Evolutionary conservation across 2,329 filamentous ascomycete genomes (phyloP), one percentile per base, ranked within the genome.

Genomic region (Alternaria novae-zelandiae): DNA sequence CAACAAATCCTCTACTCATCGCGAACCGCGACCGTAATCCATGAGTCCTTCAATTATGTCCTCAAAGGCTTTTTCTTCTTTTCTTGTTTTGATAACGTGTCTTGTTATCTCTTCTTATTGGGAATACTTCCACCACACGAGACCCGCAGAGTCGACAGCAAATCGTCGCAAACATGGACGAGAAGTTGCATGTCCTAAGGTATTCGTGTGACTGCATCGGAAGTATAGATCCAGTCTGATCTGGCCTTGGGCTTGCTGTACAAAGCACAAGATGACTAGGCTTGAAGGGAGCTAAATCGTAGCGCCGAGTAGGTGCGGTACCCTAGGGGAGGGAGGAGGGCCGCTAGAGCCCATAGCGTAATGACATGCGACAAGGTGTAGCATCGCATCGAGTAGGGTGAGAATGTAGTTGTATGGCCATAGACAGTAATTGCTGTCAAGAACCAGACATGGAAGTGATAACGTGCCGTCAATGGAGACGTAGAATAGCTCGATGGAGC

Each of bases 201-300:
- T 23, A 26, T 9, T 17, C 13, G 10, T n/a, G 44, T 46, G 28
- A 20, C 26, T 26, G n/a, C 17, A 32, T 20, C 46, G 50, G 43
- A 45, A 28, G 26, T 12, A 60, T 20, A 45, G 59, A 53, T 63
- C 70, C 68, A 71, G 74, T 74, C 73, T 77, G 71, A 76, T 74
- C 77, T 12, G 61, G 75, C 67, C 68, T 66, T 63, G 57, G 30
- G 20, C 46, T 57, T 45, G 28, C 59, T 20, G 50, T 51, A 61
- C 56, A 56, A 60, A 45, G 23, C 64, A 63, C 63, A 72, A 68
- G 70, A 66, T 75, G 75, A 78, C 75, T 73, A 78, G 76, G 73
- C 46, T 57, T 76, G 53, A 73, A 15, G 36, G 64, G 73, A 73
- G 73, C 72, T 68, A 54, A 64, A 59, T 11, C 61, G 69, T 72